A percentile compares a stretch with the other conserved stretches of the same genome.
Conservation (phyloP, 2,329 filamentous ascomycete genomes). For the Pestalotiopsis sp. region DNA sequence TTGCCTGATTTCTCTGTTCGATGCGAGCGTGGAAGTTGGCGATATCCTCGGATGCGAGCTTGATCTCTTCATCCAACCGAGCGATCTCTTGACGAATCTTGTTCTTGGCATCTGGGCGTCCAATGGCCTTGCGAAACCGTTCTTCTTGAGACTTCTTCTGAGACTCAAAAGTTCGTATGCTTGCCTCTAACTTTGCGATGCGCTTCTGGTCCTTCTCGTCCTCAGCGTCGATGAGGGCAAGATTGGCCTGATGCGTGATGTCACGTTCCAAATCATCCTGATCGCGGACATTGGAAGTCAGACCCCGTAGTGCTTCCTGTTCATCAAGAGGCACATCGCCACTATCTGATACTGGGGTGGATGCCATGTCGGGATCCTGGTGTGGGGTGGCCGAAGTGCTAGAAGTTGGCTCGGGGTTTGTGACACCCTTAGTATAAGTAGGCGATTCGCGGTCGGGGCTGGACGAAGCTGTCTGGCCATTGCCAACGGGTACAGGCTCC, state of each 20-base stretch:
- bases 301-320: slow-evolving; percentile 58
- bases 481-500: neutral
- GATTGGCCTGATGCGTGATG: slow-evolving; percentile 67
- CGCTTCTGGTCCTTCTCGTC: slow-evolving; percentile 65
- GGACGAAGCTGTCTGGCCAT: neutral
- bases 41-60: slow-evolving; percentile 70
- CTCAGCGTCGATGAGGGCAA: slow-evolving; percentile 61
- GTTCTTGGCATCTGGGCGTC: slow-evolving; percentile 52
- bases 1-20: slow-evolving; percentile 65
- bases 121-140: slow-evolving; percentile 43
- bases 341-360: neutral
- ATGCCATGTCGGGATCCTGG: neutral
- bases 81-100: slow-evolving; percentile 67
- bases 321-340: slow-evolving; percentile 47
- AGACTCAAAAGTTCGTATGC: slow-evolving; percentile 59
- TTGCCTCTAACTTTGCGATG: slow-evolving; percentile 59
- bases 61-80: slow-evolving; percentile 65
- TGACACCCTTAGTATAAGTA: neutral
- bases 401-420: too few relatives aligned
- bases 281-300: slow-evolving; percentile 73
- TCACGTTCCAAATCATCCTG: slow-evolving; percentile 91
- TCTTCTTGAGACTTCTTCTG: slow-evolving; percentile 62
- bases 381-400: neutral
- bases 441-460: too few relatives aligned
- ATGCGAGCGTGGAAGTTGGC: slow-evolving; percentile 82